A percentile compares a stretch with the other conserved stretches of the same genome.
Evolutionary conservation across 1,284 basidiomycete species (phyloP).

Genomic region (Mrakiaceae sp.): DNA sequence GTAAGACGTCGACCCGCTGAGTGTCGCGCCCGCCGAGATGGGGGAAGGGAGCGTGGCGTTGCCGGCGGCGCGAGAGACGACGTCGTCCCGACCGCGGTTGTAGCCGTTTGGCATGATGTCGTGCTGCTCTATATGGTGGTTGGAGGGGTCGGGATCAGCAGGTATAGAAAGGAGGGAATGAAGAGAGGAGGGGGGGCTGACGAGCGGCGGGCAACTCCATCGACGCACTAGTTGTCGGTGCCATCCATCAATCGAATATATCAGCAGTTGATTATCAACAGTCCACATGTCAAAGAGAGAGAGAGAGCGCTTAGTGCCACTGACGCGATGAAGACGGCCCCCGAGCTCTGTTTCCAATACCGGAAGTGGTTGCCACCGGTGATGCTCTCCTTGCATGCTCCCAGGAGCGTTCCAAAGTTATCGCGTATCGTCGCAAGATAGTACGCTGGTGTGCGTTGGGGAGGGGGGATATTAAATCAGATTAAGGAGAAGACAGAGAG

Average conservation of each 20-base stretch:
- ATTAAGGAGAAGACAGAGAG: not conserved
- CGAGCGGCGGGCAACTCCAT: not conserved
- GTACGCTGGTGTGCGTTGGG: constrained; percentile 42
- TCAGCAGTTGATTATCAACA: not conserved
- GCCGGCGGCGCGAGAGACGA: constrained; percentile 66
- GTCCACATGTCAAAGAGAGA: not conserved
- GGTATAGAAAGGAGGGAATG: not conserved
- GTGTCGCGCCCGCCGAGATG: constrained; percentile 36
- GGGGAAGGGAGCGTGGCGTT: constrained; percentile 19
- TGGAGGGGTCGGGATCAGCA: not conserved
- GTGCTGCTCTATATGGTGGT: not conserved
- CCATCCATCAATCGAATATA: not conserved
- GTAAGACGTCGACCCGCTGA: constrained; percentile 45
- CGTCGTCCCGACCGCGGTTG: constrained; percentile 56
- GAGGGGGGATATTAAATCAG: not conserved
- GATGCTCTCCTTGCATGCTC: constrained; percentile 73
- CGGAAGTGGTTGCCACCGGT: constrained; percentile 82
- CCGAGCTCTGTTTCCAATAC: constrained; percentile 73
- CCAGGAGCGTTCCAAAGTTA: constrained; percentile 54
- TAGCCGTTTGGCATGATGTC: constrained; percentile 35
- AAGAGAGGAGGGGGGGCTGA: too few species aligned
- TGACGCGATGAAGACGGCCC: constrained; percentile 60
- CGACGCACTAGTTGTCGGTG: not conserved
- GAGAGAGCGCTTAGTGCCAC: constrained; percentile 9
- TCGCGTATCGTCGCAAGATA: constrained; percentile 67